Base-by-base conservation (phyloP, 495 filamentous ascomycete genomes). In the Pyrenopolyporus hunteri region DNA sequence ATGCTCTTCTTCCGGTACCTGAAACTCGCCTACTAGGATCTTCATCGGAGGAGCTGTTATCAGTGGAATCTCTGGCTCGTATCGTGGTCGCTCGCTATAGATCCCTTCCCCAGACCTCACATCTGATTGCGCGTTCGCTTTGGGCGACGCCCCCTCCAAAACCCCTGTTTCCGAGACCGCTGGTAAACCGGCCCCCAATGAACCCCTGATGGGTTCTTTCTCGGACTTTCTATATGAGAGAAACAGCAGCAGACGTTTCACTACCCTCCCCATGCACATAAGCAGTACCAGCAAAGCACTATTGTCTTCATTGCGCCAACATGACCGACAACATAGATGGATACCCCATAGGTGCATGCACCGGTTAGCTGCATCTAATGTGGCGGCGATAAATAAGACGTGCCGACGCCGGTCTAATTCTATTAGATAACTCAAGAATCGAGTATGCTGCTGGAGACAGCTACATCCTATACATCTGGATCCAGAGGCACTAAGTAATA, bases 11-110 rank as follows among this genome's bases (percentile, higher is more conserved):
- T 44, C 42, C 6, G 42, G 42, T 1, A 44, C 42, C n/a, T 25
- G 23, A 16, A 44, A 44, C 6, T 44, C 42, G 4, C 22, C 22
- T 7, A 44, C 23, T 2, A 22, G 13, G 20, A 44, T 44, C 20
- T 44, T 44, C 42, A 44, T 44, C 20, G 42, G 20, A 44, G 42
- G 22, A 22, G 20, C 42, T 26, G 19, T 25, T 44, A 44, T 44
- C 11, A 26, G n/a, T n/a, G 42, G n/a, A 13, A 6, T 3, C 0
- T 25, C 11, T 13, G 42, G n/a, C 13, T 14, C 22, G 8, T 28
- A 13, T 28, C 11, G 42, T 10, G 9, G n/a, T 5, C 16, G 20
- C 42, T 4, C 23, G 42, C 23, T 14, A 22, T 23, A 3, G 42
- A 25, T 25, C 42, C 10, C 11, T 6, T 5, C n/a, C 8, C 13